phyloP scores from a whole-genome alignment of 148 eudicot genomes.

The Nepenthes mirabilis region DNA sequence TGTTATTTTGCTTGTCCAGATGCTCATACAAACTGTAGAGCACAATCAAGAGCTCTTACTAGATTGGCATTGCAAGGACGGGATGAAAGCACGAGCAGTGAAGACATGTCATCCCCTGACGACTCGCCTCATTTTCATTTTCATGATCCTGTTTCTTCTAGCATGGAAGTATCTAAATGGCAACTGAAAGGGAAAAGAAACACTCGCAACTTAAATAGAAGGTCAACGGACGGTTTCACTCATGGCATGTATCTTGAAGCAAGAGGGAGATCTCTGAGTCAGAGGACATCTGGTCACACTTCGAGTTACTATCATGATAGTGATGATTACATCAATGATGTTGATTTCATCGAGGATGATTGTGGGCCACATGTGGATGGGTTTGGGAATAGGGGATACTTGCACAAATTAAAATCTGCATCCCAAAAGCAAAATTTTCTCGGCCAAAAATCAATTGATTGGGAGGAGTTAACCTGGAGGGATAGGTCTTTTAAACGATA shows the following conservation, averaged over 20 bases:
- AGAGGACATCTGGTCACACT: constrained; percentile 12
- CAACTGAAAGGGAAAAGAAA: constrained; percentile 82
- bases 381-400: constrained; percentile 24
- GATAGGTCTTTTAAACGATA: constrained; percentile 36
- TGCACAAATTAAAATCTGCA: constrained; percentile 19
- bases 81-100: constrained; percentile 54
- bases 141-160: constrained; percentile 22
- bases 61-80: constrained; percentile 33
- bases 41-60: constrained; percentile 37
- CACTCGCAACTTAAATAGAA: constrained; percentile 41
- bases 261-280: constrained; percentile 18
- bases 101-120: constrained; percentile 31
- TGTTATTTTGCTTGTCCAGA: constrained; percentile 35
- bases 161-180: constrained; percentile 67
- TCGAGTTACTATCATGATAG: constrained; percentile 30
- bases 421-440: constrained; percentile 25
- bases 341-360: constrained; percentile 33
- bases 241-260: constrained; percentile 24
- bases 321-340: constrained; percentile 26
- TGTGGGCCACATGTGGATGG: constrained; percentile 17
- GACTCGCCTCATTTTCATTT: constrained; percentile 28
- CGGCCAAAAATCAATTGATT: constrained; percentile 18
- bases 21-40: constrained; percentile 32
- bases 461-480: constrained; percentile 55
- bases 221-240: constrained; percentile 22